Conservation (phyloP, 495 filamentous ascomycete species). For the Tetracladium setigerum region DNA sequence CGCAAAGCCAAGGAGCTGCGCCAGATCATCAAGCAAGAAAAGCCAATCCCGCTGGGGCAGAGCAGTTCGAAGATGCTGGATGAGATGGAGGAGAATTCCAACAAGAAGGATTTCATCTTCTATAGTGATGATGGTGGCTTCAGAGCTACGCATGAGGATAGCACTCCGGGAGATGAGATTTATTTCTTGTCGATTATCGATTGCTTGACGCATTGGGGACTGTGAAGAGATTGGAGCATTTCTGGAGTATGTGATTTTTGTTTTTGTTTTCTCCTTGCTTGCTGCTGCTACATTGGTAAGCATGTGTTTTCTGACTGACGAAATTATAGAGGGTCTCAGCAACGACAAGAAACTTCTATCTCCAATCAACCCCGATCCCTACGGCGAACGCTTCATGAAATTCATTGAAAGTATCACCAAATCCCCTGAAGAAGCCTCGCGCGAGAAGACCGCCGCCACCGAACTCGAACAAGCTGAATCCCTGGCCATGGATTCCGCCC, state of each 20-base stretch:
- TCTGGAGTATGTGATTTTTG: slow-evolving; percentile 15
- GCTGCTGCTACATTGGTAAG: slow-evolving; percentile 52
- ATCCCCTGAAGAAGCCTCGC: slow-evolving; percentile 72
- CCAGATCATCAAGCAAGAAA: slow-evolving; percentile 85
- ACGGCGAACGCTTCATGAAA: slow-evolving; percentile 88
- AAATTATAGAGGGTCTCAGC: slow-evolving; percentile 81
- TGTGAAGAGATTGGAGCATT: slow-evolving; percentile 17
- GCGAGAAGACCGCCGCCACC: slow-evolving; percentile 44
- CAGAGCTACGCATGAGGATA: slow-evolving; percentile 86
- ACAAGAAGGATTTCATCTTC: slow-evolving; percentile 54
- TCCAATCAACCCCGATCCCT: slow-evolving; percentile 82
- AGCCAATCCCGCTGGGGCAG: slow-evolving; percentile 84
- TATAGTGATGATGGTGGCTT: slow-evolving; percentile 94
- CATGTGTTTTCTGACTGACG: too few species aligned
- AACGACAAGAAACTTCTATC: slow-evolving; percentile 79
- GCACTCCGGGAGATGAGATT: slow-evolving; percentile 77
- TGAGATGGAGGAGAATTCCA: slow-evolving; percentile 58
- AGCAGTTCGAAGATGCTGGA: slow-evolving; percentile 83
- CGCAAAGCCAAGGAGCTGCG: slow-evolving; percentile 87
- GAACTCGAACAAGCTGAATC: slow-evolving; percentile 20
- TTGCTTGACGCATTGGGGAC: slow-evolving; percentile 70
- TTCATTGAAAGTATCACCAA: slow-evolving; percentile 90
- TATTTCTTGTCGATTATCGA: slow-evolving; percentile 98
- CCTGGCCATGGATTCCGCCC: slow-evolving; percentile 20
- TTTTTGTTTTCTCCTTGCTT: neutral